phyloP scores from a whole-genome alignment of 257 asterid species.

The Plantago elongata region DNA sequence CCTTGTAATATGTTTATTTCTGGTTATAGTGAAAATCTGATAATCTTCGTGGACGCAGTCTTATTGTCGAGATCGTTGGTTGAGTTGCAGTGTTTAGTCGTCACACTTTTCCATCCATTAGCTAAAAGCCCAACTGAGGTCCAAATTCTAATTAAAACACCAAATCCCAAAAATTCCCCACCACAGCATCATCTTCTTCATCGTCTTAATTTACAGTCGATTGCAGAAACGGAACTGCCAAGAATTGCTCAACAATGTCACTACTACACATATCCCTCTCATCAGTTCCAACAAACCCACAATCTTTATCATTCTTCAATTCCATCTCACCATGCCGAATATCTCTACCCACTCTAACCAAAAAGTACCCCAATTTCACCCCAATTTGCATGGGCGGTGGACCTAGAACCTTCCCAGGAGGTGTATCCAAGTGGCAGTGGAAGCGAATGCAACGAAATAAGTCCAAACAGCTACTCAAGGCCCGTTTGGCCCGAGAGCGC shows the following conservation, averaged over 20 bases:
- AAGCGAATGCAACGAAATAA: slow-evolving; percentile 90
- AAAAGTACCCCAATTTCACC: slow-evolving; percentile 36
- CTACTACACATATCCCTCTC: slow-evolving; percentile 28
- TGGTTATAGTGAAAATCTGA: no score
- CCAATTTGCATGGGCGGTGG: slow-evolving; percentile 96
- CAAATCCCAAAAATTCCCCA: background rate
- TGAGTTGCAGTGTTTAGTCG: no score
- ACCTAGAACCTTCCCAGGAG: slow-evolving; percentile 95
- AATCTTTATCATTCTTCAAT: slow-evolving; percentile 38
- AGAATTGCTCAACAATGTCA: slow-evolving; percentile 24
- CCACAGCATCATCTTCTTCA: background rate
- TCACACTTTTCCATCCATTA: no score
- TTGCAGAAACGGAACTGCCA: background rate
- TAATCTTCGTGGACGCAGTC: no score
- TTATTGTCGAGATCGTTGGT: no score
- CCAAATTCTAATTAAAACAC: background rate
- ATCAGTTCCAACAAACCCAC: slow-evolving; percentile 28
- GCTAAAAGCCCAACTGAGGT: background rate
- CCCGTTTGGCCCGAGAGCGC: slow-evolving; percentile 82
- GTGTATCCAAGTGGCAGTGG: slow-evolving; percentile 98
- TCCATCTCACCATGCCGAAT: slow-evolving; percentile 28
- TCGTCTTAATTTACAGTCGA: slow-evolving; percentile 17
- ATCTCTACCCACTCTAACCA: slow-evolving; percentile 28
- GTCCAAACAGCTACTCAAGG: slow-evolving; percentile 77
- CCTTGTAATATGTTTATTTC: no score